Percentiles rank a stretch among this genome's conserved stretches.
Conservation (phyloP, 768 basidiomycete species). For the Ramaria sp. region DNA sequence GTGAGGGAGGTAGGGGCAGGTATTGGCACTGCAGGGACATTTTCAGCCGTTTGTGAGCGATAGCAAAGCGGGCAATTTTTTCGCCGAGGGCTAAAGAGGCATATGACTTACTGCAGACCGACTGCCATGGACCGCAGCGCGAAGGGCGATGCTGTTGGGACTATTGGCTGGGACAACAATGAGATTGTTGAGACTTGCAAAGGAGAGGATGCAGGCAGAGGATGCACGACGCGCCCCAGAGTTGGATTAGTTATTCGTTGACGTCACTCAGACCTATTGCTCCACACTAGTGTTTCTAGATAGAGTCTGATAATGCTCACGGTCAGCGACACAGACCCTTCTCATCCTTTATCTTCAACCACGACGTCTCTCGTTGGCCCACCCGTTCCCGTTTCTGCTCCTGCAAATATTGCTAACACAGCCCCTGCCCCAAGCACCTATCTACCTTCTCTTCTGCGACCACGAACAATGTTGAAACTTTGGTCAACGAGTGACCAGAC, state of each 20-base stretch:
- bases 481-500: slow-evolving; percentile 54
- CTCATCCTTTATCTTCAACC: slow-evolving; percentile 20
- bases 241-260: slow-evolving; percentile 14
- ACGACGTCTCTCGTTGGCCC: slow-evolving; percentile 12
- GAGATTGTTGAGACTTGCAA: slow-evolving; percentile 33
- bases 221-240: slow-evolving; percentile 14
- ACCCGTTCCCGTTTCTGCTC: slow-evolving; percentile 15
- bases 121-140: slow-evolving; percentile 37
- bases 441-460: slow-evolving; percentile 6
- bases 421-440: not conserved
- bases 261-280: slow-evolving; percentile 1
- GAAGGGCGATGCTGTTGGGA: slow-evolving; percentile 44
- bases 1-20: slow-evolving; percentile 53
- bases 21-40: slow-evolving; percentile 47
- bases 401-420: not conserved
- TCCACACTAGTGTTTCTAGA: not conserved
- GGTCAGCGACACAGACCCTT: not conserved
- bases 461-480: slow-evolving; percentile 50
- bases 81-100: not conserved
- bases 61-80: not conserved
- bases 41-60: slow-evolving; percentile 44
- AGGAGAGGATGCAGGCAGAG: slow-evolving; percentile 19
- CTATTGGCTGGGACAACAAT: slow-evolving; percentile 43
- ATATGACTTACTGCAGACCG: slow-evolving; percentile 34
- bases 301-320: not conserved